Conservation (phyloP, 1,284 basidiomycete species). For the Malassezia obtusa region DNA sequence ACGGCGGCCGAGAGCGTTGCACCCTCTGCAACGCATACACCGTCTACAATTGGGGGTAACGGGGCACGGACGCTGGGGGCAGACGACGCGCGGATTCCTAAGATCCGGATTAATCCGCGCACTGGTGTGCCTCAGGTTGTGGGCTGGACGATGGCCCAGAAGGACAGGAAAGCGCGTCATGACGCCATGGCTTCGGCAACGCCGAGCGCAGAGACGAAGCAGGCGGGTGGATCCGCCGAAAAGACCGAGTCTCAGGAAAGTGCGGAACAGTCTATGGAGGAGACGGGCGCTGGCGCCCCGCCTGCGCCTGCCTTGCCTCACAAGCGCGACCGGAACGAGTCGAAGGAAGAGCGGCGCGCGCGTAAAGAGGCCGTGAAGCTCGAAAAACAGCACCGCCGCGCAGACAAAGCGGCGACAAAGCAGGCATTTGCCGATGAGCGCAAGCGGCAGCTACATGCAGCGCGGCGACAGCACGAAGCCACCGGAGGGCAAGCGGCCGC, state of each 20-base stretch:
- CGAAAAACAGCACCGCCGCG: constrained; percentile 31
- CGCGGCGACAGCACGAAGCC: constrained; percentile 24
- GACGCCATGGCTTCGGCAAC: no score
- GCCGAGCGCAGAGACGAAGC: no score
- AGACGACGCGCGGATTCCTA: constrained; percentile 27
- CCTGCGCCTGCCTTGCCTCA: neutral
- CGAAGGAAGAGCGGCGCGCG: constrained; percentile 72
- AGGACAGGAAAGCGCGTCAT: constrained; percentile 14
- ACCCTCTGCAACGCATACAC: constrained; percentile 3
- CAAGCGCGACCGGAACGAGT: constrained; percentile 53
- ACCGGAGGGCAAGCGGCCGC: constrained; percentile 24
- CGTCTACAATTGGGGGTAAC: neutral
- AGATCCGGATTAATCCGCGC: constrained; percentile 34
- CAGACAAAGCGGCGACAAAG: constrained; percentile 31
- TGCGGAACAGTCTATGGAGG: no score
- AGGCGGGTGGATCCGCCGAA: no score
- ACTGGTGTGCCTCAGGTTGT: constrained; percentile 39
- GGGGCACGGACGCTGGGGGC: constrained; percentile 9
- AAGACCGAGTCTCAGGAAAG: no score
- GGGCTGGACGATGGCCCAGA: constrained; percentile 27
- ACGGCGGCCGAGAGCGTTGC: constrained; percentile 29
- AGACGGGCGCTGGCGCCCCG: no score
- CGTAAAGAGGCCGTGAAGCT: constrained; percentile 80
- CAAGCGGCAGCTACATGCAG: constrained; percentile 31
- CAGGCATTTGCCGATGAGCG: constrained; percentile 29